These are phyloP conservation scores for Talaromyces sp. DNA, from an alignment of 2,329 filamentous ascomycete genomes.

Conservation along the genomic window DNA sequence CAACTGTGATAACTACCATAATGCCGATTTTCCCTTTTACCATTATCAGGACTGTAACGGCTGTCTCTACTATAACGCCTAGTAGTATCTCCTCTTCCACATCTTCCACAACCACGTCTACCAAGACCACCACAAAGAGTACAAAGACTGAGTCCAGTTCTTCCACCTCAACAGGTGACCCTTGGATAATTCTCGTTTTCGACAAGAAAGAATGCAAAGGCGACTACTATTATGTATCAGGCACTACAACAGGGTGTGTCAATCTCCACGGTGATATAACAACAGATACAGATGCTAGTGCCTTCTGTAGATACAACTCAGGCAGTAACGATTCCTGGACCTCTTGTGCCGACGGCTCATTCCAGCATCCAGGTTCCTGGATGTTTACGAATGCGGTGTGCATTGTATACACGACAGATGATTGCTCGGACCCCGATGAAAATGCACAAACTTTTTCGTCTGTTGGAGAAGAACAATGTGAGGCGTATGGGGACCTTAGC, in stretches of 20 bases:
- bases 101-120: not conserved
- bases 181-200: not conserved
- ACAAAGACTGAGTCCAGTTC: not conserved
- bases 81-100: not conserved
- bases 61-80: no score
- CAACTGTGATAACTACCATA: no score
- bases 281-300: not conserved
- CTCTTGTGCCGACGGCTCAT: not conserved
- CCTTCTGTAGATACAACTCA: not conserved
- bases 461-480: not conserved
- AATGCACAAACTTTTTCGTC: not conserved
- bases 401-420: not conserved
- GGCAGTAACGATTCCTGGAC: not conserved
- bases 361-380: not conserved
- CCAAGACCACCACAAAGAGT: not conserved
- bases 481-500: not conserved
- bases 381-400: not conserved
- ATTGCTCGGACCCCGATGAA: not conserved
- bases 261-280: not conserved
- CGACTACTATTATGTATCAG: not conserved
- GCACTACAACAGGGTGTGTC: not conserved
- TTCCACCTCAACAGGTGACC: not conserved
- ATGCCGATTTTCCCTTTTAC: no score
- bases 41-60: no score
- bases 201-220: not conserved